Conservation (phyloP, 129 eudicot species). For the Scalesia atractyloides region DNA sequence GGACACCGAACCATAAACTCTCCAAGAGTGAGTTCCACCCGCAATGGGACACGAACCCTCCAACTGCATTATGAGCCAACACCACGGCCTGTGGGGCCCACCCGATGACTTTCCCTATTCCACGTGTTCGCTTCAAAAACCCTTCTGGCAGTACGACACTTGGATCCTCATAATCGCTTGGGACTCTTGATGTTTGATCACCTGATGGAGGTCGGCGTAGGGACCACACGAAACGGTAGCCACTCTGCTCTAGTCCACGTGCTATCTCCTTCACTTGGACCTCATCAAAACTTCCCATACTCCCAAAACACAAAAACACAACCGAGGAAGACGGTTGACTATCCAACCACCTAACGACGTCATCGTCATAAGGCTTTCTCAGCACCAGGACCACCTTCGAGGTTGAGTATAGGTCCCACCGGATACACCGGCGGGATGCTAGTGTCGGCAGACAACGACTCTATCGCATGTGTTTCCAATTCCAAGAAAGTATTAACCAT, state of each 20-base stretch:
- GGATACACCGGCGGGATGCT: conserved; percentile 32
- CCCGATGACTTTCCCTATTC: conserved; percentile 50
- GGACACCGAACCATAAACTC: conserved; percentile 41
- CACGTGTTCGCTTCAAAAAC: conserved; percentile 45
- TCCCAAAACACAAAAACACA: conserved; percentile 25
- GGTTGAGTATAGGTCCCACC: conserved; percentile 36
- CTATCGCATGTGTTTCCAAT: conserved; percentile 20
- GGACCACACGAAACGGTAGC: conserved; percentile 28
- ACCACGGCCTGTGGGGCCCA: conserved; percentile 64
- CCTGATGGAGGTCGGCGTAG: conserved; percentile 12
- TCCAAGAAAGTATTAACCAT: conserved; percentile 34
- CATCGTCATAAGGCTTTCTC: not conserved
- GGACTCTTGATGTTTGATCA: not conserved
- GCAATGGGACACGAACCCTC: conserved; percentile 45
- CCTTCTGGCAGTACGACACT: conserved; percentile 45
- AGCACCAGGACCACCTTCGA: not conserved
- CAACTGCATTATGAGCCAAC: conserved; percentile 38
- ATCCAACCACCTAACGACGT: conserved; percentile 22
- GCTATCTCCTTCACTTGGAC: conserved; percentile 28
- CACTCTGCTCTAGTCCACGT: conserved; percentile 14
- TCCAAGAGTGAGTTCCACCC: conserved; percentile 40
- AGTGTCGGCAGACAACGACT: not conserved
- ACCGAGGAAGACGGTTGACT: conserved; percentile 8
- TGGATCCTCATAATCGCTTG: conserved; percentile 27
- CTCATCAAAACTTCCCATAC: conserved; percentile 22